Evolutionary conservation across 2,329 filamentous ascomycete species (phyloP).

Genomic region (Paracoccidioides lutzii): DNA sequence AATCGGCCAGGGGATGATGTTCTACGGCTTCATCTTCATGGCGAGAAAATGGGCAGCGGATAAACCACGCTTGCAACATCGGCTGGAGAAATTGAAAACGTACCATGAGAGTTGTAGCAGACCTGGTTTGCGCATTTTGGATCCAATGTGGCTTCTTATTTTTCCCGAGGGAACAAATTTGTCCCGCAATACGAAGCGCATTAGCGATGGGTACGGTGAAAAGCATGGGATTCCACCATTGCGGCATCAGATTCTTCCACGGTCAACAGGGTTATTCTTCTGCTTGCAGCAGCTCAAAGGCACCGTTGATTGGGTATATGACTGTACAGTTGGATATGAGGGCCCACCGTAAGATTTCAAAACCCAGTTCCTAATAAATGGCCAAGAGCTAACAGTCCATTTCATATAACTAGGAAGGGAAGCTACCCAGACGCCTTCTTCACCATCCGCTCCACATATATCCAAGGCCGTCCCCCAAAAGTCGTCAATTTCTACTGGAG

Average conservation of each 20-base stretch:
- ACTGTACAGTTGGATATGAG: slow-evolving; percentile 89
- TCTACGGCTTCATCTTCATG: slow-evolving; percentile 55
- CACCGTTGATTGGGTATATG: slow-evolving; percentile 52
- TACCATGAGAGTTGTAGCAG: slow-evolving; percentile 35
- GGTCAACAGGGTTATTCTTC: slow-evolving; percentile 49
- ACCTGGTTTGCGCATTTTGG: slow-evolving; percentile 32
- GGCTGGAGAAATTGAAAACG: slow-evolving; percentile 44
- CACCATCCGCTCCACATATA: slow-evolving; percentile 72
- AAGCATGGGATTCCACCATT: slow-evolving; percentile 46
- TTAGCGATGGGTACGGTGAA: slow-evolving; percentile 43
- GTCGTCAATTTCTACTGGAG: slow-evolving; percentile 97
- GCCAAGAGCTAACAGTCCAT: slow-evolving; percentile 1
- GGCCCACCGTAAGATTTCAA: slow-evolving; percentile 62
- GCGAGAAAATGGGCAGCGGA: slow-evolving; percentile 50
- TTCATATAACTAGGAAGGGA: slow-evolving; percentile 43
- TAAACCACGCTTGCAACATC: slow-evolving; percentile 45
- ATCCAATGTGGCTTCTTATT: slow-evolving; percentile 55
- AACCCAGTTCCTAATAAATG: neutral
- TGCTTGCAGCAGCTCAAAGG: slow-evolving; percentile 46
- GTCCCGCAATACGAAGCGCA: slow-evolving; percentile 42
- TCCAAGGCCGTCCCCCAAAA: slow-evolving; percentile 78
- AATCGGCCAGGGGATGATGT: slow-evolving; percentile 50
- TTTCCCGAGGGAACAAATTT: slow-evolving; percentile 55
- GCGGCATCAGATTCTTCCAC: slow-evolving; percentile 47
- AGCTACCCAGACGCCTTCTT: slow-evolving; percentile 86